Evolutionary conservation across 1,284 basidiomycete species (phyloP).

Genomic region (Cryptococcus sp.): DNA sequence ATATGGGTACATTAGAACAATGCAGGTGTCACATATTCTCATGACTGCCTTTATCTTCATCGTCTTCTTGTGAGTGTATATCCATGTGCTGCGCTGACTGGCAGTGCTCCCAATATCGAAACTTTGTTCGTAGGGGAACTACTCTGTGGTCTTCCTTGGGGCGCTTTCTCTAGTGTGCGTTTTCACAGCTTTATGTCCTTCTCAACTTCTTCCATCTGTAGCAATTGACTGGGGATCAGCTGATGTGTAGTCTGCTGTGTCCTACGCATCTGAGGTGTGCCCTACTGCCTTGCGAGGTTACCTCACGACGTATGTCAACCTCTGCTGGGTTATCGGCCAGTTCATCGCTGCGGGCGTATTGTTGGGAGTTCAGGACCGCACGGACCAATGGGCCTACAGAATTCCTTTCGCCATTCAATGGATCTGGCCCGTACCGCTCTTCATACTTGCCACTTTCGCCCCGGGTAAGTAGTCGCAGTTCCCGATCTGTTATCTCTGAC

Average conservation of each 20-base stretch:
- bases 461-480: constrained; percentile 4
- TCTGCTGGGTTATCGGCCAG: constrained; percentile 23
- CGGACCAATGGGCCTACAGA: constrained; percentile 7
- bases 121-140: constrained; percentile 35
- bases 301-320: constrained; percentile 32
- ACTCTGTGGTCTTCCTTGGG: constrained; percentile 6
- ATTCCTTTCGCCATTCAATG: constrained; percentile 39
- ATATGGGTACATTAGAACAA: constrained; percentile 23
- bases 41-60: constrained; percentile 33
- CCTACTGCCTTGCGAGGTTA: constrained; percentile 44
- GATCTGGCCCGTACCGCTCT: constrained; percentile 42
- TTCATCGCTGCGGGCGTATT: constrained; percentile 41
- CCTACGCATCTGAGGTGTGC: constrained; percentile 43
- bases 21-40: constrained; percentile 28
- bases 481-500: background rate
- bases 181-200: background rate
- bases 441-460: constrained; percentile 14
- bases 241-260: constrained; percentile 10
- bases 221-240: background rate
- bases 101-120: constrained; percentile 31
- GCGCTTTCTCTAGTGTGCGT: background rate
- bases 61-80: constrained; percentile 32
- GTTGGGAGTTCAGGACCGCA: background rate
- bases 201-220: background rate
- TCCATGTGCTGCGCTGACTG: constrained; percentile 9